Evolutionary conservation across 2,329 filamentous ascomycete genomes (phyloP), one percentile per base, ranked within the genome.

Genomic region (Bipolaris oryzae): DNA sequence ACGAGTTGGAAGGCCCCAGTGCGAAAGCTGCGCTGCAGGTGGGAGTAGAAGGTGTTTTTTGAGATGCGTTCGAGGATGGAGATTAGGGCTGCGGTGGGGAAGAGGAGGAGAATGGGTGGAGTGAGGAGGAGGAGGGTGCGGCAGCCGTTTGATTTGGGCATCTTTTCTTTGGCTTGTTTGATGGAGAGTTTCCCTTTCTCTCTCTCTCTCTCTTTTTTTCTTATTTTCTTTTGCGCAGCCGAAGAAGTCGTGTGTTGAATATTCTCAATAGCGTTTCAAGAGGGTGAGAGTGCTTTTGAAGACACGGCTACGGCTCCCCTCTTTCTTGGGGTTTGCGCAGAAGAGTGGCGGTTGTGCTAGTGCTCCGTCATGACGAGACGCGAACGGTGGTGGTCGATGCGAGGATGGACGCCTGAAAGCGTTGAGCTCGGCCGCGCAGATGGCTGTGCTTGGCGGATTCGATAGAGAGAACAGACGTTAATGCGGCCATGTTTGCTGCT

Each of bases 61-160:
- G 70, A 64, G 18, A 70, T 59, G 50, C 71, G 68, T 23, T 74
- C 72, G 55, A 74, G 70, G 43, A 62, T 44, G 31, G 67, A 51
- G 18, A 58, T 56, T 7, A 74, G 10, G 38, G 62, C 54, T 21
- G 68, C 58, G 46, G 63, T 25, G 7, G 67, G 62, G 50, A 73
- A 50, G 33, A 71, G 63, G 34, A 72, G 46, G 48, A 72, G 53
- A 10, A 71, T 3, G 64, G 70, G 68, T 13, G 59, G 38, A 13
- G 71, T 33, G 21, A 72, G 63, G 28, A 66, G 63, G 28, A 66
- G 52, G 18, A 71, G 11, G 23, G 64, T 45, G 44, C 69, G 69
- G 20, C 63, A 54, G 49, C 64, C 61, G 35, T 64, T 66, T 5
- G 58, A 39, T 44, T 62, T 64, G 49, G 55, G 44, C 71, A n/a